Evolutionary conservation across 192 early-diverging fungal species (phyloP).

Genomic region (Glomus cerebriforme): DNA sequence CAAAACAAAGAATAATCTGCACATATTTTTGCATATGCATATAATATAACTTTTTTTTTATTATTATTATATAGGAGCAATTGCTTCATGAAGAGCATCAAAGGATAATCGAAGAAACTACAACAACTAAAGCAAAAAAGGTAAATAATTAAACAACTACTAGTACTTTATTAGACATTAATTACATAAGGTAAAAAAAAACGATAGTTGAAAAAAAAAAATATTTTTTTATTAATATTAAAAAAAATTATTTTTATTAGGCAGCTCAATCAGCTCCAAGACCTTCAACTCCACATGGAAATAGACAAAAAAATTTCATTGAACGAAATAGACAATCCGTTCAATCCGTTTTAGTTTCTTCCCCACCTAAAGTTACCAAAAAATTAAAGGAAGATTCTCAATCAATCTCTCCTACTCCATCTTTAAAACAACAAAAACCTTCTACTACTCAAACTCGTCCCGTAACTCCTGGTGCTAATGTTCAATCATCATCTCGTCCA

Average conservation of each 20-base stretch:
- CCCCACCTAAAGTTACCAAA: not conserved
- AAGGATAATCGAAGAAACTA: not conserved
- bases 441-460: not conserved
- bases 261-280: not conserved
- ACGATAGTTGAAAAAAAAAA: not conserved
- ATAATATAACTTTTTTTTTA: not conserved
- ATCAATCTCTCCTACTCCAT: not conserved
- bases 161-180: too few relatives aligned
- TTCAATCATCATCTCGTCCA: not conserved
- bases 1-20: not conserved
- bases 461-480: too few relatives aligned
- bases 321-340: not conserved
- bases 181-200: too few relatives aligned
- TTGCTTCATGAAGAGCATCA: not conserved
- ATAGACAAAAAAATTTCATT: not conserved
- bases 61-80: not conserved
- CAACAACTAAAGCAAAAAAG: not conserved
- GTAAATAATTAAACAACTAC: not conserved
- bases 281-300: conserved; percentile 14
- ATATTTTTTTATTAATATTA: not conserved
- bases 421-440: not conserved
- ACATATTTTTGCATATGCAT: not conserved
- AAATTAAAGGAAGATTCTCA: conserved; percentile 10
- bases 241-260: not conserved
- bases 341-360: not conserved